Base-by-base conservation (phyloP, 176 grass and related monocot genomes). In the Miscanthus lutarioriparius region DNA sequence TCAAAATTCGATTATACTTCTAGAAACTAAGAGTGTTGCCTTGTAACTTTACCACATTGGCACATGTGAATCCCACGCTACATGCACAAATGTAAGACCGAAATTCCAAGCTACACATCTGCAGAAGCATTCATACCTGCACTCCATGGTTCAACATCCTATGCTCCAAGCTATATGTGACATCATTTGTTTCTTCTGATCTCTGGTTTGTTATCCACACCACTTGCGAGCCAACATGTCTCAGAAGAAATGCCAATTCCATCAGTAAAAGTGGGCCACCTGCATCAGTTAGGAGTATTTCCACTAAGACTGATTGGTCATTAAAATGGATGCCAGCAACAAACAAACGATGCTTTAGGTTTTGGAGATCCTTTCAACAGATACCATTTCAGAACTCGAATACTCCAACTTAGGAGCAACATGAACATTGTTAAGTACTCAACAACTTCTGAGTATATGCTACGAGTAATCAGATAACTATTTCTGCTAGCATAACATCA, bases 151-250 rank as follows among this genome's bases (percentile, higher is more conserved):
- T 93, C 51, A 93, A 76, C 93, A 98, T 98, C 89, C 92, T 93
- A 83, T 95, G 96, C 83, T 98, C 87, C 77, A 98, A 88, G 79
- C 91, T 88, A 61, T 88, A 90, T 67, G 89, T 86, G 62, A 91
- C 89, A 78, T 94, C 85, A 81, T 94, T 93, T 78, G 70, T 85
- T 79, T 90, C 96, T 44, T 98, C 89, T 8, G 64, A 80, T 89
- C 83, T 93, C 64, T 92, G 96, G 86, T 95, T 93, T 33, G 93
- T 95, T 83, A 98, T 90, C 96, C 96, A 98, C 23, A 95, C 89
- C 64, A 94, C 96, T 80, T 89, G 86, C 6, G 86, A 85, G 70
- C 74, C 93, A 64, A 89, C 93, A 67, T 80, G 78, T 80, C 91
- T 80, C 64, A 98, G 86, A 65, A 98, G 93, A 90, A 95, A 94